Evolutionary conservation across 768 basidiomycete genomes (phyloP).

Genomic region (Tremella fuciformis): DNA sequence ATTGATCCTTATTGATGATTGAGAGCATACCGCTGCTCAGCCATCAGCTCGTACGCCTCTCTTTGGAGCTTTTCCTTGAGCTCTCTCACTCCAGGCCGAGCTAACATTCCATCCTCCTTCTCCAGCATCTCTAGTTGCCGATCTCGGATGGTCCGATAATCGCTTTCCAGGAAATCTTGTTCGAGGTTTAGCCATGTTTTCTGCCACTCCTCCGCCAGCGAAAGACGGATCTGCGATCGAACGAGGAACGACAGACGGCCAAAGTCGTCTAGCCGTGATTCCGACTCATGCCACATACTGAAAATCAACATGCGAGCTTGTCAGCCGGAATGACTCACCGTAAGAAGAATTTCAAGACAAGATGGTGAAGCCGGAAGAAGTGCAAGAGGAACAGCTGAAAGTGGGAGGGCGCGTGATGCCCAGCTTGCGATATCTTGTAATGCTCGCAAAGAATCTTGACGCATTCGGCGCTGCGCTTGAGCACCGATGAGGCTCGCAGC

Average conservation of each 20-base stretch:
- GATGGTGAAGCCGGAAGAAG: conserved; percentile 33
- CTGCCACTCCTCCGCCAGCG: conserved; percentile 31
- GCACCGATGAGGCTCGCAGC: conserved; percentile 4
- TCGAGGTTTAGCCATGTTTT: conserved; percentile 45
- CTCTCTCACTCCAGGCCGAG: conserved; percentile 21
- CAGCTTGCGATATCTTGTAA: conserved; percentile 40
- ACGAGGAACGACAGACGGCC: conserved; percentile 33
- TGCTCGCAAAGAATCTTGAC: conserved; percentile 46
- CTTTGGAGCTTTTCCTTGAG: conserved; percentile 37
- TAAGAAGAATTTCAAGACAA: conserved; percentile 42
- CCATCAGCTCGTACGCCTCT: conserved; percentile 38
- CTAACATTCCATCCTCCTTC: conserved; percentile 42
- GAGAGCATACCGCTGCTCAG: conserved; percentile 35
- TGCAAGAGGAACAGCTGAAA: conserved; percentile 42
- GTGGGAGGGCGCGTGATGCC: conserved; percentile 28
- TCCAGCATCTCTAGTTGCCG: conserved; percentile 46
- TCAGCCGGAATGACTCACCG: conserved; percentile 21
- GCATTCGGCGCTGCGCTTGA: conserved; percentile 34
- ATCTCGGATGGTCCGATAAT: conserved; percentile 41
- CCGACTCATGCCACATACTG: conserved; percentile 46
- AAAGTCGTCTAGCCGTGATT: conserved; percentile 33
- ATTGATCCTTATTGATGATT: neutral
- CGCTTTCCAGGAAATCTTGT: conserved; percentile 37
- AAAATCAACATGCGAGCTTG: neutral
- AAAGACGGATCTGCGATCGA: conserved; percentile 36